Base-by-base conservation (phyloP, 768 basidiomycete species). In the Leccinum broughii region DNA sequence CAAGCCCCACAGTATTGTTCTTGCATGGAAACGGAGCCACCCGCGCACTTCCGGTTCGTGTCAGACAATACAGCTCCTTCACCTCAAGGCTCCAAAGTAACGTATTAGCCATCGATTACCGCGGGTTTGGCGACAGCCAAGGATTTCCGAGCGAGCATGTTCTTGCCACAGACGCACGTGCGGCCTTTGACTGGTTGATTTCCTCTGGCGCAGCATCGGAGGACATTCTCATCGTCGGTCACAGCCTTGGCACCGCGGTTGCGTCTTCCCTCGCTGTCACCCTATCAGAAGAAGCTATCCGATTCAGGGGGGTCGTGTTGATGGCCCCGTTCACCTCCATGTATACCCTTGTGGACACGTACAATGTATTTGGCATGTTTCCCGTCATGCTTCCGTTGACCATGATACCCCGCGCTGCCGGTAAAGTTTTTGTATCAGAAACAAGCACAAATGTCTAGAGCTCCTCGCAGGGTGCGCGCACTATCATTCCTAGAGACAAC, bases 1-100 rank as follows among this genome's bases (percentile, higher is more conserved):
- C 76, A 1, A 74, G 81, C 28, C 93, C 93, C 0, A 95, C 90
- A 0, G 77, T 96, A n/a, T 78, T 98, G n/a, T 96, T 91, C 76
- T 79, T 95, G 48, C 96, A 98, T 64, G 96, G 96, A 10, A 96
- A 96, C 62, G 89, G 87, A 0, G 95, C 80, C 0, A 93, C 90
- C 0, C 85, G 95, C 15, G 91, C 91, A 0, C 78, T 83, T 6
- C 63, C 76, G 1, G 81, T 79, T 46, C 89, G 95, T 11, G 78
- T 95, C n/a, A 80, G 79, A 17, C 81, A 86, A 41, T 93, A 93
- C 69, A 75, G 80, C 17, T 79, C 83, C 0, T 87, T 88, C 67
- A 81, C 90, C 0, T 82, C 86, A 3, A 82, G 88, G 1, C 76
- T 92, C 7, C 77, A 78, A 17, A 83, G 83, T 20, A 95, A 95